Evolutionary conservation across 768 basidiomycete species (phyloP), one percentile per base, ranked within the genome.

Genomic region (Leucocoprinus sp.): DNA sequence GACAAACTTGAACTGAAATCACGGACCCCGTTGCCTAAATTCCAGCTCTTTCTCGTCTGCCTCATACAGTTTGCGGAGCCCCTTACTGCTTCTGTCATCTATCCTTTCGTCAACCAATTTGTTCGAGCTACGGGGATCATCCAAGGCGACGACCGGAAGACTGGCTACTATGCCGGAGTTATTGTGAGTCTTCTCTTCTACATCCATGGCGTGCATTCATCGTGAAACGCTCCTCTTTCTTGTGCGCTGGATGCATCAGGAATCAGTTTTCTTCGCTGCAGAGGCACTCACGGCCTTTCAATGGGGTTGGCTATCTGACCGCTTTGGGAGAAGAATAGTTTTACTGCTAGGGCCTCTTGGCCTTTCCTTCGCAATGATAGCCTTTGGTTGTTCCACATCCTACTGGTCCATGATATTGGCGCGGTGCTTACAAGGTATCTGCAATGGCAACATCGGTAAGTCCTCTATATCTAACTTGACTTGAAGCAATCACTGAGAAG

Each of bases 91-190:
- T 60, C 64, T 0, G 71, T 72, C 15, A 65, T 74, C 22, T 69
- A 71, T 45, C 72, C 71, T 2, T 74, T 75, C 51, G 60, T 71
- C 28, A 67, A 65, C 40, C 65, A 74, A 45, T 63, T 72, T 26
- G 63, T 75, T 37, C 57, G 66, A 33, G 64, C 68, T 15, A 68
- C 68, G 5, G 70, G 69, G 0, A 60, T 74, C 4, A 72, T 66
- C 8, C 52, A 59, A 5, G 70, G 71, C 6, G 68, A 73, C 44
- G 72, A 73, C 47, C 59, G 54, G 4, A 68, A 62, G 43, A 70
- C 64, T 5, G 71, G 72, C 0, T 74, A 74, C 54, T 75, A 70
- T 57, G 72, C 70, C 37, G 72, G 72, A 6, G 42, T 74, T 27
- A 67, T 75, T 21, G 73, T 72, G 42, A 50, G 64, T 55, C 0